Conservation (phyloP, 306 rosid species). For the Cucumis hystrix region DNA sequence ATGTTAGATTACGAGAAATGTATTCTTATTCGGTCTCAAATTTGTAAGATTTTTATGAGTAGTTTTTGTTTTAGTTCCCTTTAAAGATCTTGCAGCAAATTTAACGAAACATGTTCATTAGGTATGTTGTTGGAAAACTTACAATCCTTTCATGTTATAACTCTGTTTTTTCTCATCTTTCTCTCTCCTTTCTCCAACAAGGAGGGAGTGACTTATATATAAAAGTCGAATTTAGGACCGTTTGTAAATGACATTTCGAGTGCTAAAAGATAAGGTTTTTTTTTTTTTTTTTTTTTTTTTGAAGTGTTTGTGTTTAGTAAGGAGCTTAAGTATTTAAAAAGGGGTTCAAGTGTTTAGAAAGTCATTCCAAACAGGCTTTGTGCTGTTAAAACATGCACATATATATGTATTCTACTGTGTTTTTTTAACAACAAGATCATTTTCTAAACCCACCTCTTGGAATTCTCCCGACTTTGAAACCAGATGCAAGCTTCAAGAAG, state of each 20-base stretch:
- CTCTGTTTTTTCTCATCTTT: background rate
- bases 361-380: background rate
- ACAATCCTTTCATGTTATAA: background rate
- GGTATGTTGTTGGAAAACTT: background rate
- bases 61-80: background rate
- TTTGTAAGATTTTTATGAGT: background rate
- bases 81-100: background rate
- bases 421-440: background rate
- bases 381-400: background rate
- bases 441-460: background rate
- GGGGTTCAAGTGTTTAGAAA: background rate
- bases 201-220: background rate
- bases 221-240: background rate
- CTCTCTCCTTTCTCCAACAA: background rate
- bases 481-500: conserved; percentile 55
- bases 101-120: background rate
- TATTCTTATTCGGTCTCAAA: background rate
- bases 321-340: background rate
- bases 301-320: no score
- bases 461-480: background rate
- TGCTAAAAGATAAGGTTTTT: background rate
- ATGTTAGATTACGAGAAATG: background rate
- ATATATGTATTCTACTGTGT: background rate
- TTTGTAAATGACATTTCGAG: background rate
- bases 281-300: no score